Conservation (phyloP, 306 rosid genomes). For the Ziziphus jujuba region DNA sequence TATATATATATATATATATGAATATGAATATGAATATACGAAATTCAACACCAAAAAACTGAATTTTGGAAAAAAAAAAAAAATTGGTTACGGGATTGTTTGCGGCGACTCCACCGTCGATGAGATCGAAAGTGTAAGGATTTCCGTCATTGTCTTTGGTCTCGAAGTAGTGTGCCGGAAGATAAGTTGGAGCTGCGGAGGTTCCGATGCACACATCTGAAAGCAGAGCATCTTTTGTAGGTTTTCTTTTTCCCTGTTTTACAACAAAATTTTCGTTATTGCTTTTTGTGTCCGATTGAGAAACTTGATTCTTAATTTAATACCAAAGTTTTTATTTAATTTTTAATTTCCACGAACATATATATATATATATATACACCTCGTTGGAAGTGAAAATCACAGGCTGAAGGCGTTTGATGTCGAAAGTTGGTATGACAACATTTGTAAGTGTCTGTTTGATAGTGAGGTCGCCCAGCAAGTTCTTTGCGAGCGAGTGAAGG, state of each 20-base stretch:
- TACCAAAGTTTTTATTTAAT: neutral
- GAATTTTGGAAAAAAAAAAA: neutral
- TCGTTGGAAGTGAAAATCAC: conserved; percentile 40
- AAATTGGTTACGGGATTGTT: conserved; percentile 51
- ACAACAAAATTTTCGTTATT: neutral
- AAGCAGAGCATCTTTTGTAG: conserved; percentile 33
- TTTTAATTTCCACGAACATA: no score
- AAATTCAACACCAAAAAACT: neutral
- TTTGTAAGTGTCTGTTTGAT: conserved; percentile 38
- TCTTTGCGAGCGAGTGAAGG: conserved; percentile 23
- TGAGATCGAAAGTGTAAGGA: conserved; percentile 28
- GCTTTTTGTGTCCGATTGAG: neutral
- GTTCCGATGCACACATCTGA: conserved; percentile 44
- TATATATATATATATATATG: no score
- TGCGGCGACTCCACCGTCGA: conserved; percentile 45
- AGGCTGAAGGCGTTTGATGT: conserved; percentile 46
- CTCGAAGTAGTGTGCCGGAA: conserved; percentile 42
- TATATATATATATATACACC: no score
- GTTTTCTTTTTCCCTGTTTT: conserved; percentile 37
- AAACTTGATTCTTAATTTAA: neutral
- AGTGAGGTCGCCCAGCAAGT: conserved; percentile 38
- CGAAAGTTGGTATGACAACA: conserved; percentile 42
- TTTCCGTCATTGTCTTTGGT: conserved; percentile 20
- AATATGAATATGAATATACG: no score
- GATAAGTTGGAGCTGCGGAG: conserved; percentile 47